Evolutionary conservation across 208 protist species (phyloP).

Genomic region (Leishmania major): DNA sequence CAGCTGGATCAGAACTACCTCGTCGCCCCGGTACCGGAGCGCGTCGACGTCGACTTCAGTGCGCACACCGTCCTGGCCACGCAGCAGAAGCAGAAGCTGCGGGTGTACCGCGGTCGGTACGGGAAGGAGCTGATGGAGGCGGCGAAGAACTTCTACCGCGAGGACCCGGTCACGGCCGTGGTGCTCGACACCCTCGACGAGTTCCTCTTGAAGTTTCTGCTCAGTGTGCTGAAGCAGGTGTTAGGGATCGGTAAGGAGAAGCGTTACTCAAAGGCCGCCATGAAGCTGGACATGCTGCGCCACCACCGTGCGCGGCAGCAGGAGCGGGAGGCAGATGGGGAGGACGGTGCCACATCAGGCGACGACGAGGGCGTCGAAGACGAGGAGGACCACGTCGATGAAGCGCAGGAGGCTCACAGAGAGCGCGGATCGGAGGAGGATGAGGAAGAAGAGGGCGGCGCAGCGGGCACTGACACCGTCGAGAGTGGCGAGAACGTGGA

Average conservation of each 20-base stretch:
- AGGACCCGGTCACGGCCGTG: constrained; percentile 79
- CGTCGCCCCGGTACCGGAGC: constrained; percentile 72
- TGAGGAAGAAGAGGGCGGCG: constrained; percentile 9
- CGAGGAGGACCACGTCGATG: constrained; percentile 28
- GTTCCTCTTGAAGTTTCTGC: constrained; percentile 84
- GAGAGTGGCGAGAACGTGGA: constrained; percentile 49
- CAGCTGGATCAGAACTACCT: constrained; percentile 77
- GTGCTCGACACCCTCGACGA: constrained; percentile 92
- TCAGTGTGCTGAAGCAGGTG: constrained; percentile 86
- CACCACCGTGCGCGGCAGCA: constrained; percentile 29
- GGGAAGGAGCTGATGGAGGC: constrained; percentile 78
- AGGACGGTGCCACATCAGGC: constrained; percentile 20
- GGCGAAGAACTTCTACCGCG: constrained; percentile 85
- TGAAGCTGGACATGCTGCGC: constrained; percentile 84
- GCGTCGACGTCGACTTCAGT: constrained; percentile 88
- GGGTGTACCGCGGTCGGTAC: constrained; percentile 83
- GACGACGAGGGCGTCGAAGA: constrained; percentile 11
- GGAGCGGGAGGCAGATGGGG: constrained; percentile 4
- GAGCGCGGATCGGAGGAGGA: constrained; percentile 10
- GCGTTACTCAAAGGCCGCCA: constrained; percentile 55
- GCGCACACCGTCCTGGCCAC: constrained; percentile 85
- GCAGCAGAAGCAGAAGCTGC: constrained; percentile 91
- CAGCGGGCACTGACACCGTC: constrained; percentile 20
- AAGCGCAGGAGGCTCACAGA: constrained; percentile 7
- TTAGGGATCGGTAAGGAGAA: constrained; percentile 87